These are phyloP conservation scores for Buxus sempervirens DNA, from an alignment of 164 flowering plant genomes.

Conservation along the genomic window DNA sequence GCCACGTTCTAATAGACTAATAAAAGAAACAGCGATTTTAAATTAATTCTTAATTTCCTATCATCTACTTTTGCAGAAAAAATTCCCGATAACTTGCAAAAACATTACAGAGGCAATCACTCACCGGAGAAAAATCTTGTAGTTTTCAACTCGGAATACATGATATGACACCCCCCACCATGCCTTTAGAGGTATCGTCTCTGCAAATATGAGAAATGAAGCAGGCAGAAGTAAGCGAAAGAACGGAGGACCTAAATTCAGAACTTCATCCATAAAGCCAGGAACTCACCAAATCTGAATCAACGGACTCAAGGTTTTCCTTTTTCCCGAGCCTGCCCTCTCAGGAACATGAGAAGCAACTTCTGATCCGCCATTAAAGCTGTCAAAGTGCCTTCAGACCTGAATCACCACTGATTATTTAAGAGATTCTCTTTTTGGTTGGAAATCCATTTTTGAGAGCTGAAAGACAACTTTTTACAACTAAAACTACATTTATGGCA, in stretches of 20 bases:
- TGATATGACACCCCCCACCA: background rate
- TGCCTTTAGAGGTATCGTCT: background rate
- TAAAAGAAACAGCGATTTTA: background rate
- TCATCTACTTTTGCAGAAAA: too few relatives aligned
- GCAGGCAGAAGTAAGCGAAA: background rate
- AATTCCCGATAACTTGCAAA: background rate
- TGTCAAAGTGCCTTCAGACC: constrained; percentile 6
- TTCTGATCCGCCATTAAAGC: constrained; percentile 5
- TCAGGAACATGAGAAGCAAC: background rate
- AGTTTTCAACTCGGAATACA: constrained; percentile 3
- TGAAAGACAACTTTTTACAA: background rate
- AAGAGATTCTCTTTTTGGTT: too few relatives aligned
- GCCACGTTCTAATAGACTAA: background rate
- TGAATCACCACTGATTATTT: background rate
- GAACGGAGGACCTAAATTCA: background rate
- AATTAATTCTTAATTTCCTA: too few relatives aligned
- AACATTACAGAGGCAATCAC: background rate
- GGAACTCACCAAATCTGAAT: background rate
- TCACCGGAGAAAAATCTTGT: constrained; percentile 8
- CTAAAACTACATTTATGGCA: background rate
- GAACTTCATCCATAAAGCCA: background rate
- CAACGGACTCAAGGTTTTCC: background rate
- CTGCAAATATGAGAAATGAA: background rate
- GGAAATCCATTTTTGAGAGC: background rate
- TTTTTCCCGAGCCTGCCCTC: background rate